A percentile compares a stretch with the other conserved stretches of the same genome.
Conservation (phyloP, 192 early-diverging fungal genomes). For the Entophlyctis luteolus region DNA sequence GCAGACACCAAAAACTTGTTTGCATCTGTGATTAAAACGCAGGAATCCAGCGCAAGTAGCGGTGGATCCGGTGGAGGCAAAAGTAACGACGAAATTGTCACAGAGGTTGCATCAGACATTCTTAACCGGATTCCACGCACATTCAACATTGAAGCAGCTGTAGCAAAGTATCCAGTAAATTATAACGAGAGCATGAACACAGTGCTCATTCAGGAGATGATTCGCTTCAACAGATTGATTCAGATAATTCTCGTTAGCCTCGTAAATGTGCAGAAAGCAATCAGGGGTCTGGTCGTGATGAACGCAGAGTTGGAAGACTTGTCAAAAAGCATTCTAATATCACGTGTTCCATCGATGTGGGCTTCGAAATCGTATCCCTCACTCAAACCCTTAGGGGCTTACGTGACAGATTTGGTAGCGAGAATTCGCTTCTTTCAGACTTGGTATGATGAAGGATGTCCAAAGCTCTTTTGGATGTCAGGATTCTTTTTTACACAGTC, state of each 20-base stretch:
- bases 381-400: constrained; percentile 56
- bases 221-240: constrained; percentile 61
- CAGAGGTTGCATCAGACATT: constrained; percentile 57
- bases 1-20: constrained; percentile 55
- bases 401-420: constrained; percentile 53
- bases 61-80: constrained; percentile 42
- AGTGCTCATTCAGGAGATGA: constrained; percentile 64
- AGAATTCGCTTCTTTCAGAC: constrained; percentile 55
- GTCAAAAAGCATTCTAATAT: constrained; percentile 56
- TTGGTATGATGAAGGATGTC: constrained; percentile 55
- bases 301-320: constrained; percentile 62
- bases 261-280: constrained; percentile 63
- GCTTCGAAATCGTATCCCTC: constrained; percentile 60
- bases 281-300: constrained; percentile 60
- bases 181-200: constrained; percentile 66
- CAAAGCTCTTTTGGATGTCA: constrained; percentile 60
- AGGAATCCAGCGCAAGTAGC: constrained; percentile 37
- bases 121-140: constrained; percentile 43
- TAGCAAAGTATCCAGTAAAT: constrained; percentile 53
- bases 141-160: constrained; percentile 49
- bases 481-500: constrained; percentile 70
- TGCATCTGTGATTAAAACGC: constrained; percentile 55
- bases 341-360: constrained; percentile 57
- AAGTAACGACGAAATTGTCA: constrained; percentile 55
- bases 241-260: constrained; percentile 51